Evolutionary conservation across 2,329 filamentous ascomycete species (phyloP).

Genomic region (Ceratocystis lukuohia): DNA sequence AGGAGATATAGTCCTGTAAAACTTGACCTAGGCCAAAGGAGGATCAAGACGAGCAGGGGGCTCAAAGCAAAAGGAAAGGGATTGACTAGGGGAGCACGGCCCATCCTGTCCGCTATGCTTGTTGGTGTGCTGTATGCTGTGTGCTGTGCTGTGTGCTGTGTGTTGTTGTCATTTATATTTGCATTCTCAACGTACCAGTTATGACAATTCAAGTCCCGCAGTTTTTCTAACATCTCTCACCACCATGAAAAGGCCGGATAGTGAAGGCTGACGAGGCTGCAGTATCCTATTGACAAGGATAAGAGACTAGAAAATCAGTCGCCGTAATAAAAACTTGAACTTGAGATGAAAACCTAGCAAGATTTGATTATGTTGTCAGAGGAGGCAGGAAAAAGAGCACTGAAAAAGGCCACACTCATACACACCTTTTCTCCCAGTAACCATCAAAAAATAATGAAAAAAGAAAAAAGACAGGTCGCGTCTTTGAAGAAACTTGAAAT

Average conservation of each 20-base stretch:
- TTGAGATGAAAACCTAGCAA: background rate
- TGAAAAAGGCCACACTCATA: background rate
- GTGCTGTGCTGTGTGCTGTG: background rate
- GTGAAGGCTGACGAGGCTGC: background rate
- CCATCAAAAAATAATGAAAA: background rate
- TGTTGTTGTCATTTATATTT: slow-evolving; percentile 2
- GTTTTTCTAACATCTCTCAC: background rate
- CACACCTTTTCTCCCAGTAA: background rate
- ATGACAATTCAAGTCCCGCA: background rate
- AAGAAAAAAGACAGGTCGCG: background rate
- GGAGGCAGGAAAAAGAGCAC: background rate
- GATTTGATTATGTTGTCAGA: background rate
- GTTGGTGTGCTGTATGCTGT: background rate
- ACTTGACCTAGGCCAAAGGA: slow-evolving; percentile 10
- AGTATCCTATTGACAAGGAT: background rate
- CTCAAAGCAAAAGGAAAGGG: slow-evolving; percentile 13
- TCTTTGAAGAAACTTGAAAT: background rate
- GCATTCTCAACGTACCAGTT: background rate
- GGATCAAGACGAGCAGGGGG: slow-evolving; percentile 16
- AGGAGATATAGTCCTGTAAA: slow-evolving; percentile 18
- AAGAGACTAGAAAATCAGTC: background rate
- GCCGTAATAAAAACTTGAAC: background rate
- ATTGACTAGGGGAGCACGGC: background rate
- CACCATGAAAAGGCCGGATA: background rate
- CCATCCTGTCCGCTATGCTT: background rate